Evolutionary conservation across 1,139 yeast genomes (phyloP), one percentile per base, ranked within the genome.

Genomic region (Saccharomyces hybrid): DNA sequence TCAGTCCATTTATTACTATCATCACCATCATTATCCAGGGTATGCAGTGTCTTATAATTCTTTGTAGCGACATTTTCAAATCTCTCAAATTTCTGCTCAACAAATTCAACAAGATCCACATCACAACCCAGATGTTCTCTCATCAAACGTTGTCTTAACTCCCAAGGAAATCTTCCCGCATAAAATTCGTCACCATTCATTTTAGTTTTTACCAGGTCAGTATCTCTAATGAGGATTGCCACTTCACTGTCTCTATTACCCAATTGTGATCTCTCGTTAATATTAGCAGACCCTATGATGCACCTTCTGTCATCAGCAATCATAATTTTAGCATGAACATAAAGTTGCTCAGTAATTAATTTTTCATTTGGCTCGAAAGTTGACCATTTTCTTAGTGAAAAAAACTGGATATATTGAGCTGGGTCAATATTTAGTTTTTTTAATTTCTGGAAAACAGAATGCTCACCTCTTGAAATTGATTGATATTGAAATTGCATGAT

Each of bases 401-500:
- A 93, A 68, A 95, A 93, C 57, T 88, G 96, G 57, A 95, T 90
- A 66, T 93, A 90, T 58, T 91, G 90, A 55, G 86, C 88, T 0
- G 99, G 97, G 53, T 83, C 83, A 61, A 95, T 90, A 13, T 96
- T 96, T 53, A 84, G 80, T 59, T 81, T 81, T 59, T 84, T 79
- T 55, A 95, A 76, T 59, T 90, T 83, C 4, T 93, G 91, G 74
- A 85, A 91, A 14, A 95, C 88, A 1, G 96, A 88, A 13, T 90
- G 79, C 13, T 85, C 79, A 1, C 99, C 99, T 67, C 96, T 81
- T 1, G 96, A 88, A 48, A 95, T 95, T 1, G 96, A 85, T 82
- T 88, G 84, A 69, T 83, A 95, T 71, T 95, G 98, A 67, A 98
- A 90, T 72, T 91, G 95, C 96, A 93, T 91, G 63, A 95, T 95